Conservation (phyloP, 192 early-diverging fungal genomes). For the Umbelopsis sp. region DNA sequence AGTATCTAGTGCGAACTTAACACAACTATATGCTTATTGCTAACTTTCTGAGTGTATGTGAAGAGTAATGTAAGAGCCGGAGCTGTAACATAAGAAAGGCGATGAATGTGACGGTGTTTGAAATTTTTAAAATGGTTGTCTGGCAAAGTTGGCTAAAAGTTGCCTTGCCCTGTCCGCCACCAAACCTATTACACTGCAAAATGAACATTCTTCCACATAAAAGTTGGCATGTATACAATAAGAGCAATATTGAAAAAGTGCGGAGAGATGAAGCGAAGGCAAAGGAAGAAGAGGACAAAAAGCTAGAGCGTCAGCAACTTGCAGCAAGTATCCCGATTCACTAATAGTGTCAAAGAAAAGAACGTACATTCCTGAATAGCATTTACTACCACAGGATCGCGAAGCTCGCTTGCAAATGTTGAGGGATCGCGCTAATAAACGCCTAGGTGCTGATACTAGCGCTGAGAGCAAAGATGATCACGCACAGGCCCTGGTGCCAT, state of each 20-base stretch:
- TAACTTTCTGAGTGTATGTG: no score
- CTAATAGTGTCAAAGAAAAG: not conserved
- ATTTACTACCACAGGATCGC: not conserved
- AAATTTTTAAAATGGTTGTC: not conserved
- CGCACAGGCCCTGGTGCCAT: not conserved
- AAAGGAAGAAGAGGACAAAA: conserved; percentile 55
- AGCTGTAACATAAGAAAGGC: no score
- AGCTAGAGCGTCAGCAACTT: conserved; percentile 45
- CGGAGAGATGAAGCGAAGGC: conserved; percentile 70
- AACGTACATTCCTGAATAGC: not conserved
- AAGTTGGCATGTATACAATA: conserved; percentile 80
- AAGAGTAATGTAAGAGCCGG: no score
- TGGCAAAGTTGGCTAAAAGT: not conserved
- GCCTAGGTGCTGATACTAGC: conserved; percentile 12
- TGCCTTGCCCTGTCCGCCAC: not conserved
- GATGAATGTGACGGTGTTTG: not conserved
- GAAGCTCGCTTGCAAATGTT: conserved; percentile 4
- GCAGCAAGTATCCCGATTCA: conserved; percentile 50
- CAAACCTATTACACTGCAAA: not conserved
- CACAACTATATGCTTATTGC: no score
- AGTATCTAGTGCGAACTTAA: no score
- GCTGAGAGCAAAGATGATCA: not conserved
- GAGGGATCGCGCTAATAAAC: conserved; percentile 3
- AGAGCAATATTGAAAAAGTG: conserved; percentile 70
- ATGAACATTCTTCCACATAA: conserved; percentile 74